A percentile compares a stretch with the other conserved stretches of the same genome.
Evolutionary conservation across 345 rosid species (phyloP).

Genomic region (Ceriops zippeliana): DNA sequence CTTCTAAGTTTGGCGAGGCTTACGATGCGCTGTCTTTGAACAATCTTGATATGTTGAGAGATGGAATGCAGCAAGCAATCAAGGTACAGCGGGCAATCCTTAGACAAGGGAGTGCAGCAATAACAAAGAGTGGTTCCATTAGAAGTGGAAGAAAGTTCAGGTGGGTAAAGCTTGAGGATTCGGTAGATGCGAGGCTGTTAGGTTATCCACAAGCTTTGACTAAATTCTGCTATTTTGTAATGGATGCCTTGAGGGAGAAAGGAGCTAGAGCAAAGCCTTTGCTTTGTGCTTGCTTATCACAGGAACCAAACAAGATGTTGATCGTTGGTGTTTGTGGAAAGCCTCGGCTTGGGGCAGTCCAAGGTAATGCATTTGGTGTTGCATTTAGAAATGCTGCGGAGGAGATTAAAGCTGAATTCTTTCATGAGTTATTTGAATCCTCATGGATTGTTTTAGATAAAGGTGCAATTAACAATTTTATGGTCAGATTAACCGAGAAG

Average conservation of each 20-base stretch:
- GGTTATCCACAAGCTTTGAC: constrained; percentile 96
- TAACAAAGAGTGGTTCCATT: constrained; percentile 71
- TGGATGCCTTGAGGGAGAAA: constrained; percentile 95
- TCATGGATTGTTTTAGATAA: constrained; percentile 89
- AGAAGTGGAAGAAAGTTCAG: constrained; percentile 92
- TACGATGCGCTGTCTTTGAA: constrained; percentile 81
- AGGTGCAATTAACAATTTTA: constrained; percentile 73
- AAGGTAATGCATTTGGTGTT: constrained; percentile 85
- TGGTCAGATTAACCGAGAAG: constrained; percentile 81
- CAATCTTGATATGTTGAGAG: constrained; percentile 67
- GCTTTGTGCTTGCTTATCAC: constrained; percentile 76
- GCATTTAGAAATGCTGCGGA: constrained; percentile 86
- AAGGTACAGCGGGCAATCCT: constrained; percentile 84
- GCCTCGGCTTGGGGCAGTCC: constrained; percentile 84
- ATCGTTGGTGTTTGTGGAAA: constrained; percentile 92
- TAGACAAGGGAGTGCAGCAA: constrained; percentile 92
- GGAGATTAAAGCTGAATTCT: constrained; percentile 77
- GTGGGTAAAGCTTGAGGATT: constrained; percentile 92
- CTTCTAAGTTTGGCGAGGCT: constrained; percentile 86
- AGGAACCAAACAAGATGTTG: constrained; percentile 65
- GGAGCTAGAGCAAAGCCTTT: constrained; percentile 91
- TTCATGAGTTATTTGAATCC: constrained; percentile 94
- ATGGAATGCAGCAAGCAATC: constrained; percentile 94
- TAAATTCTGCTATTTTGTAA: constrained; percentile 86
- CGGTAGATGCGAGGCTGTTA: constrained; percentile 61